Conservation (phyloP, 2,329 filamentous ascomycete genomes). For the Penicillium glabrum region DNA sequence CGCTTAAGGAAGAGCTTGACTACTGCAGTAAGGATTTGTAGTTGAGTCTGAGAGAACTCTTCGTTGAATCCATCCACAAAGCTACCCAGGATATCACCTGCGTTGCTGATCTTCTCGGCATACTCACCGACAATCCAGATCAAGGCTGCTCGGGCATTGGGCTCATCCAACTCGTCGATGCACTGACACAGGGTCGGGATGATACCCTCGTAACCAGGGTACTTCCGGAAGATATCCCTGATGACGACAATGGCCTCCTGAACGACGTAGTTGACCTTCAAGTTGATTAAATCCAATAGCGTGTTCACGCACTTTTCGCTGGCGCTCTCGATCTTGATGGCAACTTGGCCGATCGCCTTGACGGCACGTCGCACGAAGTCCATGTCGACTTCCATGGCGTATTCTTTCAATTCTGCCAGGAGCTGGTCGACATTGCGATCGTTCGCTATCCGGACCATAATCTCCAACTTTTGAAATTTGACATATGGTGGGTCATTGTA, state of each 20-base stretch:
- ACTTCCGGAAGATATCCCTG: conserved; percentile 97
- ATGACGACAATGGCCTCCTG: conserved; percentile 99
- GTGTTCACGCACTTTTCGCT: conserved; percentile 96
- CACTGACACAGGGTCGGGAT: conserved; percentile 95
- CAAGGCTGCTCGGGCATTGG: conserved; percentile 81
- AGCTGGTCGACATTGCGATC: conserved; percentile 95
- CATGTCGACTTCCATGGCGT: conserved; percentile 98
- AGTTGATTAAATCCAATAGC: conserved; percentile 88
- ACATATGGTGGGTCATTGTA: conserved; percentile 98
- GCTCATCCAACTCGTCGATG: conserved; percentile 95
- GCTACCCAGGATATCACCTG: conserved; percentile 85
- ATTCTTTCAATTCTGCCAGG: conserved; percentile 91
- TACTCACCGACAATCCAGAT: conserved; percentile 99
- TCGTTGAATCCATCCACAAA: conserved; percentile 96
- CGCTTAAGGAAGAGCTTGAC: conserved; percentile 98
- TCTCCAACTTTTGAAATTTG: conserved; percentile 96
- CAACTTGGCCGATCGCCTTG: conserved; percentile 94
- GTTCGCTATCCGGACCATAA: conserved; percentile 99
- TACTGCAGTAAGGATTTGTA: conserved; percentile 94
- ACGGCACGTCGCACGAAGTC: conserved; percentile 94
- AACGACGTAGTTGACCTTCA: conserved; percentile 98
- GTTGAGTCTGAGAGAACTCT: conserved; percentile 97
- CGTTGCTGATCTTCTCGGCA: conserved; percentile 98
- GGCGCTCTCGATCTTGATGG: conserved; percentile 95
- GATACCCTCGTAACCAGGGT: conserved; percentile 95